These are phyloP conservation scores for Salvia miltiorrhiza DNA, from an alignment of 257 asterid species.

Conservation along the genomic window DNA sequence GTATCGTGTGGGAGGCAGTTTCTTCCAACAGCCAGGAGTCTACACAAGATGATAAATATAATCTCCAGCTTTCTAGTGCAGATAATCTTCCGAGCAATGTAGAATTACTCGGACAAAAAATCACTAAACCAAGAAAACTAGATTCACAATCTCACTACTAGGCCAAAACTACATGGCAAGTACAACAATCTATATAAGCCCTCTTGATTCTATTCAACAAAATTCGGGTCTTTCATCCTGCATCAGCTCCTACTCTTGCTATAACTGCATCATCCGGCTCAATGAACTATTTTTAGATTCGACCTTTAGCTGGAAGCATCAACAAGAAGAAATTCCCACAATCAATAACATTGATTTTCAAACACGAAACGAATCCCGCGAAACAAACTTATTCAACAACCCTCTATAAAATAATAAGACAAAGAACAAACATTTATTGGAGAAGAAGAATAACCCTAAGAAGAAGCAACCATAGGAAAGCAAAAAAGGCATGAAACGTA, in stretches of 20 bases:
- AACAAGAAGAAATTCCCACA: slow-evolving; percentile 16
- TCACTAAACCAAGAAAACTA: slow-evolving; percentile 22
- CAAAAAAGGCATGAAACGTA: slow-evolving; percentile 25
- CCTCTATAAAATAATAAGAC: slow-evolving; percentile 15
- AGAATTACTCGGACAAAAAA: slow-evolving; percentile 47
- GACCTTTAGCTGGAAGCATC: slow-evolving; percentile 28
- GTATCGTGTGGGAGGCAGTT: slow-evolving; percentile 51
- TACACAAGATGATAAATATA: slow-evolving; percentile 35
- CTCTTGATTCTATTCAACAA: slow-evolving; percentile 28
- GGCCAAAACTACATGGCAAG: slow-evolving; percentile 34
- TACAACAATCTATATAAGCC: slow-evolving; percentile 31
- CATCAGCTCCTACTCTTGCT: slow-evolving; percentile 28
- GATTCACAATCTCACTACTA: slow-evolving; percentile 31
- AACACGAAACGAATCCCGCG: slow-evolving; percentile 25
- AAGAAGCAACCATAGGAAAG: slow-evolving; percentile 29
- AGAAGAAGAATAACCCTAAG: slow-evolving; percentile 29
- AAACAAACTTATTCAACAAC: slow-evolving; percentile 20
- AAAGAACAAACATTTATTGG: neutral
- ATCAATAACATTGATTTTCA: slow-evolving; percentile 24
- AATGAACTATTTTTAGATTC: slow-evolving; percentile 34
- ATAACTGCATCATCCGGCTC: slow-evolving; percentile 30
- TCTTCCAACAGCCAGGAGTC: slow-evolving; percentile 65
- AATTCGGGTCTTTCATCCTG: slow-evolving; percentile 63
- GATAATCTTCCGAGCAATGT: slow-evolving; percentile 58
- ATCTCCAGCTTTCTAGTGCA: slow-evolving; percentile 64